Conservation (phyloP, 768 basidiomycete genomes). For the Scleroderma citrinum region DNA sequence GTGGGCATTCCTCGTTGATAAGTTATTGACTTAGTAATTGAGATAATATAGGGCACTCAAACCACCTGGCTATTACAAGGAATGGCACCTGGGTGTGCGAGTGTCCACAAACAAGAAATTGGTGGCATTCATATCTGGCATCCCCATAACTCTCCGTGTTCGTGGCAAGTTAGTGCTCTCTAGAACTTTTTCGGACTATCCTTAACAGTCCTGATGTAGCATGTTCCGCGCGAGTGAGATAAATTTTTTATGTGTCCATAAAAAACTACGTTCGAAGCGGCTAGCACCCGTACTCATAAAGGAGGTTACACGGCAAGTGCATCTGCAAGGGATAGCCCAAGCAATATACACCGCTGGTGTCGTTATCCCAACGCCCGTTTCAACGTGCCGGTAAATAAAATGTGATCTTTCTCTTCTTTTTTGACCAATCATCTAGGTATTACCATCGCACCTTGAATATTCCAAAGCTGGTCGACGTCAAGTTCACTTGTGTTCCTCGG, state of each 20-base stretch:
- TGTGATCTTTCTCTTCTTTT: neutral
- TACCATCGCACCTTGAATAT: conserved; percentile 90
- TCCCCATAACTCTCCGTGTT: conserved; percentile 82
- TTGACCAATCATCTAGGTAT: conserved; percentile 48
- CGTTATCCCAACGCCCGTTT: conserved; percentile 88
- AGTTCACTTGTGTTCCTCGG: conserved; percentile 84
- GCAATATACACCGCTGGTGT: conserved; percentile 96
- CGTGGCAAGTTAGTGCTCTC: conserved; percentile 61
- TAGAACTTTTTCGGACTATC: neutral
- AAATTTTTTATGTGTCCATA: conserved; percentile 97
- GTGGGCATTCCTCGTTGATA: conserved; percentile 31
- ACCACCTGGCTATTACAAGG: conserved; percentile 86
- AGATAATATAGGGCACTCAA: conserved; percentile 70
- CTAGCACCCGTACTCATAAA: conserved; percentile 95
- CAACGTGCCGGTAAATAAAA: conserved; percentile 65
- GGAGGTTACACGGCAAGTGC: conserved; percentile 90
- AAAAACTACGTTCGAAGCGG: conserved; percentile 93
- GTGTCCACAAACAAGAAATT: conserved; percentile 87
- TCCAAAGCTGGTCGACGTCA: conserved; percentile 84
- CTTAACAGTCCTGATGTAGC: conserved; percentile 33
- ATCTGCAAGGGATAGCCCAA: conserved; percentile 89
- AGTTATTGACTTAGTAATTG: neutral
- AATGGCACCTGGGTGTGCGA: conserved; percentile 96
- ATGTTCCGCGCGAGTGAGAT: conserved; percentile 77
- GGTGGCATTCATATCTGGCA: conserved; percentile 93